phyloP scores from a whole-genome alignment of 345 rosid genomes.

The Gossypium sturtianum region DNA sequence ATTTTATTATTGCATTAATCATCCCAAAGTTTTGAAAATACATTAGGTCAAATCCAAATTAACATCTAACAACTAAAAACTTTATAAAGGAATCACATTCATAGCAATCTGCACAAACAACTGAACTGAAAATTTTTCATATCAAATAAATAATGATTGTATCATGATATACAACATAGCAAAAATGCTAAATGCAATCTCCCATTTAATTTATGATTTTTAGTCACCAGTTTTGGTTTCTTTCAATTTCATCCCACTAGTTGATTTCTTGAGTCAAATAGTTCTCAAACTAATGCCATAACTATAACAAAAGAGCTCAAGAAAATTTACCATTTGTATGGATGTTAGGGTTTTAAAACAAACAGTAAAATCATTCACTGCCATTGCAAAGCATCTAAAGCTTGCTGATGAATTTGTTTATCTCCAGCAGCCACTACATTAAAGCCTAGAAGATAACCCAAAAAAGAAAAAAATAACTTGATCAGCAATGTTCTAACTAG shows the following conservation, averaged over 20 bases:
- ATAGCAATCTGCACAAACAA: not conserved
- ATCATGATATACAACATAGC: not conserved
- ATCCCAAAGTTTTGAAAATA: no score
- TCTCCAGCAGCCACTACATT: constrained; percentile 46
- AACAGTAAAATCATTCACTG: constrained; percentile 12
- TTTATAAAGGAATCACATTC: not conserved
- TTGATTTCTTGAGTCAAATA: not conserved
- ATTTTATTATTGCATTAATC: no score
- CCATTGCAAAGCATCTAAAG: constrained; percentile 40
- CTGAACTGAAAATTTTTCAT: not conserved
- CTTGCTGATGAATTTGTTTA: constrained; percentile 50
- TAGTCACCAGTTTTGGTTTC: not conserved
- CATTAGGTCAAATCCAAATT: no score
- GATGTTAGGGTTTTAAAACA: not conserved
- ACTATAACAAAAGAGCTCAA: not conserved
- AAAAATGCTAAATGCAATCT: not conserved
- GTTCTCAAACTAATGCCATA: not conserved
- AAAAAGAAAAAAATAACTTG: not conserved
- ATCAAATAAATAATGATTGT: not conserved
- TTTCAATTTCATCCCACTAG: not conserved
- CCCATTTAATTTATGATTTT: not conserved
- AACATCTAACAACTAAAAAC: no score
- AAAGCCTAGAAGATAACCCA: constrained; percentile 4
- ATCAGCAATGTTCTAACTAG: not conserved
- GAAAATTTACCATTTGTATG: not conserved